Base-by-base conservation (phyloP, 2,329 filamentous ascomycete species). In the Tolypocladium tropicale region DNA sequence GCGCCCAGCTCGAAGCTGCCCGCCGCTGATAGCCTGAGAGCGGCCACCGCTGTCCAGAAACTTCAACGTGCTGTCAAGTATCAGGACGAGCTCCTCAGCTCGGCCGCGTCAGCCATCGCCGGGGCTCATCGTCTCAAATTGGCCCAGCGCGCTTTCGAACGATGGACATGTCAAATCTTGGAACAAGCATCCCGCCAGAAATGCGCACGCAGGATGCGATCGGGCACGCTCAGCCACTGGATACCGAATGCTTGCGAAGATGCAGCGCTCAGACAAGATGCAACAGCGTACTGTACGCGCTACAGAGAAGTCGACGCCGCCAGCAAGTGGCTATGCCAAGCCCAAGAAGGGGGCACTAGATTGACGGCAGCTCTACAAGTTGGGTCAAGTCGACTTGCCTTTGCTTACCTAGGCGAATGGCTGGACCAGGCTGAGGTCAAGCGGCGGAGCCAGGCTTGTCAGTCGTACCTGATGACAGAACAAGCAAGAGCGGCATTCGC, bases 11-110 rank as follows among this genome's bases (percentile, higher is more conserved):
- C 66, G 12, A 66, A 62, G 21, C 59, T 65, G 6, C 68, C 69
- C 3, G 62, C 58, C 1, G 58, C 62, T 4, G 68, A 70, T n/a
- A 62, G 66, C 21, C 59, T 74, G 53, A 67, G 62, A 48, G 63
- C 63, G 6, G 54, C 59, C 2, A 67, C 65, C 6, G 64, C 64
- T 6, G 60, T 70, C 2, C 68, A 68, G 53, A 73, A 73, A 53
- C 65, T 72, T 54, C 66, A 65, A 30, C 68, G 70, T 11, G 65
- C 61, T 43, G 60, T 68, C 18, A 57, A 59, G 6, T 53, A 59
- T 9, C 62, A 70, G 23, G 62, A 69, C 41, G 62, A 64, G 16
- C 64, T 65, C 10, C 60, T 72, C 7, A 55, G 64, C 25, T 55
- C 60, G 5, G 60, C 62, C 11, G 65, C 68, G 21, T 54, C 60